Conservation (phyloP, 495 filamentous ascomycete genomes). For the Lindgomyces ingoldianus region DNA sequence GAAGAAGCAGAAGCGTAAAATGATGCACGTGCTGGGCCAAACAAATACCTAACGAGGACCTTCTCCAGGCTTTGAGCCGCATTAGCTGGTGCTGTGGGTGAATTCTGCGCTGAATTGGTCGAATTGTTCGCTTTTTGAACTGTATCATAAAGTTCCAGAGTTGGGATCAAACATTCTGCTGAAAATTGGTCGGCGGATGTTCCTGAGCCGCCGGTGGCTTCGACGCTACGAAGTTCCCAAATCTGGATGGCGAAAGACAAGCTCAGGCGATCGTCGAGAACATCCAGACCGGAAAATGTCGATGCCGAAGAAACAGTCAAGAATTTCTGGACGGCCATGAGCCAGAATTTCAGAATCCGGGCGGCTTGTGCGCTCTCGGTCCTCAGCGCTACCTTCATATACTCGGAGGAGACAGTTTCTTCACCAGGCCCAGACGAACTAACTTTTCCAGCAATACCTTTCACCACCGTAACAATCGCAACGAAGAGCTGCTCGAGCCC, state of each 20-base stretch:
- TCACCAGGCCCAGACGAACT: slow-evolving; percentile 35
- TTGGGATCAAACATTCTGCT: slow-evolving; percentile 29
- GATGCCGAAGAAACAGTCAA: not conserved
- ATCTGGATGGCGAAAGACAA: slow-evolving; percentile 28
- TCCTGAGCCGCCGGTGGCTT: slow-evolving; percentile 4
- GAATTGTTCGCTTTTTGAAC: not conserved
- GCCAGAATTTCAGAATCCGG: slow-evolving; percentile 47
- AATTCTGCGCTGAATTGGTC: not conserved
- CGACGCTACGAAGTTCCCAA: slow-evolving; percentile 27
- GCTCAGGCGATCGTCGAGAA: not conserved
- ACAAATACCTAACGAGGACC: slow-evolving; percentile 67
- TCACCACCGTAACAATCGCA: slow-evolving; percentile 13
- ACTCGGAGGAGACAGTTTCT: slow-evolving; percentile 50
- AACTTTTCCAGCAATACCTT: slow-evolving; percentile 46
- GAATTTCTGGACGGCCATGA: slow-evolving; percentile 30
- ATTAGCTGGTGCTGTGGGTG: slow-evolving; percentile 21
- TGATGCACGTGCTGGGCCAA: slow-evolving; percentile 63
- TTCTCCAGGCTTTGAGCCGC: slow-evolving; percentile 56
- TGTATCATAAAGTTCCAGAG: slow-evolving; percentile 10
- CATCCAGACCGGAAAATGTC: not conserved
- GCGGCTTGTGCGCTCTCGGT: slow-evolving; percentile 53
- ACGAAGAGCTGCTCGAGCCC: slow-evolving; percentile 20
- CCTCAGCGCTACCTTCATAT: slow-evolving; percentile 55
- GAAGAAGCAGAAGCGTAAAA: slow-evolving; percentile 38
- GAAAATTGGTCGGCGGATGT: slow-evolving; percentile 32